A percentile compares a stretch with the other conserved stretches of the same genome.
Evolutionary conservation across 345 rosid species (phyloP).

Genomic region (Anacardium occidentale): DNA sequence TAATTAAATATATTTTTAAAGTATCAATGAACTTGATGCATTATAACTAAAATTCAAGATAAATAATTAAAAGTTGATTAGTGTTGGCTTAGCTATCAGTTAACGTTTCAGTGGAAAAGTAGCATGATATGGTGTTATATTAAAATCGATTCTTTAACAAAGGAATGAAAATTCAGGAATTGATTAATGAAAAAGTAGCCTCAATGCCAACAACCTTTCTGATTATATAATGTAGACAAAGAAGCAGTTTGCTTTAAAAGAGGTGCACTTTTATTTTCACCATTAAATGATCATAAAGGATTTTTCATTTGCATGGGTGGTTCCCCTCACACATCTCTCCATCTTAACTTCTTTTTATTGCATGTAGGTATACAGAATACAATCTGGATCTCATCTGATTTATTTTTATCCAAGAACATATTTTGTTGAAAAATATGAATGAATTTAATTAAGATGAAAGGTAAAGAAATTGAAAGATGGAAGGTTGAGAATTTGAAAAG

Average conservation of each 20-base stretch:
- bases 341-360: background rate
- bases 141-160: slow-evolving; percentile 32
- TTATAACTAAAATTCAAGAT: slow-evolving; percentile 12
- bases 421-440: background rate
- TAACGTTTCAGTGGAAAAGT: slow-evolving; percentile 34
- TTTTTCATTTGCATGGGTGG: slow-evolving; percentile 17
- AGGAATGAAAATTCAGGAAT: slow-evolving; percentile 41
- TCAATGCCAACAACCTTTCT: slow-evolving; percentile 27
- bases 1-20: slow-evolving; percentile 17
- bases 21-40: slow-evolving; percentile 42
- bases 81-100: slow-evolving; percentile 29
- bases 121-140: background rate
- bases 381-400: background rate
- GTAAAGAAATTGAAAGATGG: too few relatives aligned
- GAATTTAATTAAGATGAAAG: too few relatives aligned
- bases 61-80: background rate
- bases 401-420: background rate
- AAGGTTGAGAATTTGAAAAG: too few relatives aligned
- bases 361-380: background rate
- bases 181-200: slow-evolving; percentile 36
- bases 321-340: background rate
- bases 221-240: slow-evolving; percentile 41
- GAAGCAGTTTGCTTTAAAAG: slow-evolving; percentile 46
- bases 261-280: slow-evolving; percentile 46
- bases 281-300: slow-evolving; percentile 24